phyloP scores from a whole-genome alignment of 2,329 filamentous ascomycete genomes.

The Hymenoscyphus linearis region DNA sequence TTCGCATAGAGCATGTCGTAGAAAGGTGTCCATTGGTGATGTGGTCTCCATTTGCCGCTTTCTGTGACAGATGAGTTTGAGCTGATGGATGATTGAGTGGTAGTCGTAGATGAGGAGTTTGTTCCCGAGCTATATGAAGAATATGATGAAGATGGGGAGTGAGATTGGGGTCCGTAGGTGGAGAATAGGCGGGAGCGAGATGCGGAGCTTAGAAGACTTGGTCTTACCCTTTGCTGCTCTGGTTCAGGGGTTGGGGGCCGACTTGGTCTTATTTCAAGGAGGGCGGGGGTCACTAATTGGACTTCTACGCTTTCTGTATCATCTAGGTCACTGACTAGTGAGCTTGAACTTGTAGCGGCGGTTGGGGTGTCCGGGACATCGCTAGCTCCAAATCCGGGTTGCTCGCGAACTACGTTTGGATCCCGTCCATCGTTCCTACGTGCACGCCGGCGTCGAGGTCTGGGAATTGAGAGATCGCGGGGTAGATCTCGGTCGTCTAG shows the following conservation, averaged over 20 bases:
- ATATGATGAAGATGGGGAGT: constrained; percentile 3
- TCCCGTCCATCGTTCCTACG: constrained; percentile 12
- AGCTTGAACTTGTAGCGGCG: constrained; percentile 2
- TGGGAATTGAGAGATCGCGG: constrained; percentile 55
- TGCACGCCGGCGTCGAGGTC: constrained; percentile 14
- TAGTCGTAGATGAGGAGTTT: constrained; percentile 7
- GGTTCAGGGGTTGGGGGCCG: constrained; percentile 1
- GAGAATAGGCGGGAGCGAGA: constrained; percentile 6
- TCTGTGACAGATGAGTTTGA: constrained; percentile 24
- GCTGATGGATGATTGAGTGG: constrained; percentile 4
- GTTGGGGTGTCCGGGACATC: constrained; percentile 20
- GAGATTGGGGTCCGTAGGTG: constrained; percentile 4
- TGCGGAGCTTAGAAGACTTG: constrained; percentile 1
- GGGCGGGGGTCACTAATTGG: constrained; percentile 3
- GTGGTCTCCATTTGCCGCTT: constrained; percentile 50
- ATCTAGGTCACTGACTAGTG: neutral
- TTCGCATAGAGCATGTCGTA: constrained; percentile 57
- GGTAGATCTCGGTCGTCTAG: constrained; percentile 66
- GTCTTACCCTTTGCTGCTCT: neutral
- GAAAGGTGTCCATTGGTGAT: constrained; percentile 48
- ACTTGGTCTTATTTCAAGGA: neutral
- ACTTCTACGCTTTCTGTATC: constrained; percentile 7
- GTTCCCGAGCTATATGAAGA: neutral
- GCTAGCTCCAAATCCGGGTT: constrained; percentile 22
- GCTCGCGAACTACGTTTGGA: constrained; percentile 18